These are phyloP conservation scores for Lenzites betulinus DNA, from an alignment of 768 basidiomycete species.

Conservation along the genomic window DNA sequence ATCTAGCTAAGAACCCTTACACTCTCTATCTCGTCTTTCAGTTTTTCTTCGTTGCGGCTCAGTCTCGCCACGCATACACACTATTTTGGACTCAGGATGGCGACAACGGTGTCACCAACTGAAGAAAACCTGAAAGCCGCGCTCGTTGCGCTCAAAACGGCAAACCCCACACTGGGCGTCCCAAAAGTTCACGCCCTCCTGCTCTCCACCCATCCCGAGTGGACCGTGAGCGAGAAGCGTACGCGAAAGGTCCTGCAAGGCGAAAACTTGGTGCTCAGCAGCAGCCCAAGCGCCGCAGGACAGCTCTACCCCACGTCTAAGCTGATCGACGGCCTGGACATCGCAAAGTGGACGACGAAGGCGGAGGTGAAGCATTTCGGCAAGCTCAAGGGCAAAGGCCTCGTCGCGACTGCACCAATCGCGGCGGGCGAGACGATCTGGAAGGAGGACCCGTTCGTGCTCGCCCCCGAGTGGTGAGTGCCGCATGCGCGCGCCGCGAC, in stretches of 20 bases:
- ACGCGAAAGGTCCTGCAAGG: conserved; percentile 69
- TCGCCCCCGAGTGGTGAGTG: conserved; percentile 81
- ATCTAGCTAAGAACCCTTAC: too few relatives aligned
- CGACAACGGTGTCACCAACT: conserved; percentile 39
- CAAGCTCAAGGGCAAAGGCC: conserved; percentile 76
- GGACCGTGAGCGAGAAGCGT: conserved; percentile 85
- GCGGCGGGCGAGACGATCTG: conserved; percentile 74
- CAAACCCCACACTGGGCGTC: conserved; percentile 68
- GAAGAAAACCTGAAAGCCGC: conserved; percentile 65
- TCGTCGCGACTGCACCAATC: conserved; percentile 71
- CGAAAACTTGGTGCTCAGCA: conserved; percentile 49
- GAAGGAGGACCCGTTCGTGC: conserved; percentile 81
- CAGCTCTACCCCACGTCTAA: conserved; percentile 59
- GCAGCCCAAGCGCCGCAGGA: conserved; percentile 6
- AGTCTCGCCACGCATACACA: too few relatives aligned
- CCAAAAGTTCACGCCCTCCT: conserved; percentile 69
- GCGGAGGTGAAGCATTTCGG: conserved; percentile 70
- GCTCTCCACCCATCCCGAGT: conserved; percentile 58
- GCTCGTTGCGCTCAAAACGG: conserved; percentile 53
- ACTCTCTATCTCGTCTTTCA: background rate
- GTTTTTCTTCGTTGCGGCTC: background rate
- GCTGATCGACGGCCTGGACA: conserved; percentile 63
- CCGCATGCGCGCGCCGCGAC: background rate
- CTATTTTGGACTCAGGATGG: background rate
- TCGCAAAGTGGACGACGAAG: conserved; percentile 61